Evolutionary conservation across 192 early-diverging fungal genomes (phyloP), one percentile per base, ranked within the genome.

Genomic region (Entrophospora sp.): DNA sequence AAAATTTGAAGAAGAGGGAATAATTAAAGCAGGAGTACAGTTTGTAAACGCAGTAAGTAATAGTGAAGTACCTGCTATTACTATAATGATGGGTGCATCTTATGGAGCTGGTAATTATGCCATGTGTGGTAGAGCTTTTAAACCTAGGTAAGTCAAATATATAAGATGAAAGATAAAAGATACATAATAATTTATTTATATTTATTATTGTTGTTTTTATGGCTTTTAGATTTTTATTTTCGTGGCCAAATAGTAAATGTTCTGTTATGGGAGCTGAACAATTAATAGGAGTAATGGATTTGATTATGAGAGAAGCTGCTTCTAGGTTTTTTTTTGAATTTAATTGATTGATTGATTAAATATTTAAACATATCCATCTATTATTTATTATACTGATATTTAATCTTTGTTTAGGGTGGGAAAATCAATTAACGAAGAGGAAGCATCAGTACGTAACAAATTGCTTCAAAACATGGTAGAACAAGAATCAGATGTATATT

Each of bases 51-150:
- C 85, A 6, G 82, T 87, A 3, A 78, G 79, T 28, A 87, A 87
- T 63, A 77, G 77, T 1, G 46, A 75, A 32, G 83, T 84, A 6
- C 83, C 83, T 16, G 77, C 75, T 28, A 82, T 84, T 34, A 77
- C 83, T 4, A 80, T 87, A 62, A 73, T 87, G 59, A 82, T 87
- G 79, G 85, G 85, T 12, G 81, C 81, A 46, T 79, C 77, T 71
- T 87, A 87, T 42, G 85, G 85, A 52, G 85, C 85, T 18, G 85
- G 85, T 25, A 87, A 87, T 70, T 87, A 87, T 60, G 85, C 85
- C 32, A 85, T 87, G 83, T 73, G 77, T 37, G 85, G 85, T 51
- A 78, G 85, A 14, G 77, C 83, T 12, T 87, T 85, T 61, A 80
- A 83, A 40, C 83, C 85, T 4, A 75, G 81, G 74, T 80, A 42